Base-by-base conservation (phyloP, 345 rosid genomes). In the Noccaea caerulescens region DNA sequence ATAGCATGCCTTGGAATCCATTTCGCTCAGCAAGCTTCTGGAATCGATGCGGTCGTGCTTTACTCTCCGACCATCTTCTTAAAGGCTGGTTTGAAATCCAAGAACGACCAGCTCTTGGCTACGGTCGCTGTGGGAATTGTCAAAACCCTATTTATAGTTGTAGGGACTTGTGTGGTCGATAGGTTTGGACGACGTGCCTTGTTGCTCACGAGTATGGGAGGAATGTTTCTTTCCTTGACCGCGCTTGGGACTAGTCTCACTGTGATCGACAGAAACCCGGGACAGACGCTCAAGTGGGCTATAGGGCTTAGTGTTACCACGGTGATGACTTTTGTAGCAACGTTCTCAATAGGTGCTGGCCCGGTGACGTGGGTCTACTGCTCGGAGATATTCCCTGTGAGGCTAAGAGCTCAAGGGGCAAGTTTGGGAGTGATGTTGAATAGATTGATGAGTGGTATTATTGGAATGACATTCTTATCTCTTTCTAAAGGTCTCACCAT, bases 331-430 rank as follows among this genome's bases (percentile, higher is more conserved):
- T 79, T 71, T 30, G 85, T 86, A 0, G 89, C 97, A 5, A 82
- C 81, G 71, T 86, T 90, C 63, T 88, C 92, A 11, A 79, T 90
- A 55, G 92, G 90, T 78, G 84, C 85, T 7, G 90, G 94, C 7
- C 90, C 94, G 0, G 84, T 88, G 9, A 85, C 94, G 0, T 88
- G 92, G 92, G 97, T 90, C 12, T 90, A 88, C 77, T 76, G 86
- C 5, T 76, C 89, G 0, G 97, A 90, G 82, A 84, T 85, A 8
- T 90, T 88, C 52, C 96, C 91, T 0, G 42, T 77, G 25, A 80
- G 81, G 75, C 68, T 90, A 18, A 69, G 94, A 76, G 97, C 97
- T 51, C 94, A 88, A 39, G 97, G 94, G 7, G 79, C 85, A 8
- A 84, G 81, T 52, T 58, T 88, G 68, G 90, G 84, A 34, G 84